A percentile compares a stretch with the other conserved stretches of the same genome.
Conservation (phyloP, 768 basidiomycete genomes). For the Lanmaoa pseudosensibilis region DNA sequence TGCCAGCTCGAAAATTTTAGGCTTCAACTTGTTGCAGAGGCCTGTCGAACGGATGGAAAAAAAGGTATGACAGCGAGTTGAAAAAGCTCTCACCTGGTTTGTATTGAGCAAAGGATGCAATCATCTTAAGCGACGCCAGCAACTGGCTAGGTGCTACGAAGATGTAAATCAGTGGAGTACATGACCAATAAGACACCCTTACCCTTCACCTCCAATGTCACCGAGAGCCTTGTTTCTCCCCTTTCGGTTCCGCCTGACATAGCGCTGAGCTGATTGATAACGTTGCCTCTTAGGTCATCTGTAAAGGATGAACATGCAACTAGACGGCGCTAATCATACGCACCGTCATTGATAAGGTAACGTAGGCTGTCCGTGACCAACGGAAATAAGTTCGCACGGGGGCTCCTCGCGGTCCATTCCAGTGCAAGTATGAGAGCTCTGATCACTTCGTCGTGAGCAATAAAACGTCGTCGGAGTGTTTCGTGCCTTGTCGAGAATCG, state of each 20-base stretch:
- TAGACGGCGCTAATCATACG: too few species aligned
- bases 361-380: slow-evolving; percentile 1
- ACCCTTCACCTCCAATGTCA: slow-evolving; percentile 6
- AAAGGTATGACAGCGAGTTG: background rate
- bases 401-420: background rate
- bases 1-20: background rate
- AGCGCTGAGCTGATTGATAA: background rate
- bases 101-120: background rate
- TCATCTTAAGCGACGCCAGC: background rate
- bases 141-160: background rate
- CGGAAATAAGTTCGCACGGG: background rate
- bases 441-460: background rate
- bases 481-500: background rate
- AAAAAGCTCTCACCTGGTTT: background rate
- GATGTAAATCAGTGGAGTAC: background rate
- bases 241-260: background rate
- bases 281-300: background rate
- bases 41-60: background rate
- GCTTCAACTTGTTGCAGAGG: background rate
- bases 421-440: background rate
- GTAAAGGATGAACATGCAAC: background rate
- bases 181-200: background rate
- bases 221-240: background rate
- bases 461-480: background rate
- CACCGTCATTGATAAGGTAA: background rate